Conservation (phyloP, 768 basidiomycete species). For the Tricholomella constricta region DNA sequence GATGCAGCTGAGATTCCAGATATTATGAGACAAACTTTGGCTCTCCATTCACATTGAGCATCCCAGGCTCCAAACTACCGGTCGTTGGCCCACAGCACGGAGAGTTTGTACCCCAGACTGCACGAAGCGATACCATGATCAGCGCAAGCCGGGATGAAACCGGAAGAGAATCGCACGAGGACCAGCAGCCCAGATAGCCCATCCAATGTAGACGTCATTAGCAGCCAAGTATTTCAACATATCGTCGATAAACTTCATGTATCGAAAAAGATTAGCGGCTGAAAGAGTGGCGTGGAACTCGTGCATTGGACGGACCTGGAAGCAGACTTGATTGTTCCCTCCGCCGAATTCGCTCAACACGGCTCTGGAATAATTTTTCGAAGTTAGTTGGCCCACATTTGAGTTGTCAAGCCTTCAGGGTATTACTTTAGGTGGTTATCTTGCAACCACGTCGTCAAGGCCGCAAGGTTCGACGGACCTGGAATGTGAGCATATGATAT, state of each 20-base stretch:
- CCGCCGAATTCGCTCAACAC: slow-evolving; percentile 49
- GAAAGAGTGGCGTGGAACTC: background rate
- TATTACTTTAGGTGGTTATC: slow-evolving; percentile 47
- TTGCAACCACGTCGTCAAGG: slow-evolving; percentile 42
- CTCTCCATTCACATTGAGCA: slow-evolving; percentile 35
- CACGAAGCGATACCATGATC: background rate
- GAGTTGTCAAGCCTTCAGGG: too few relatives aligned
- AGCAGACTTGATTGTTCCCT: slow-evolving; percentile 44
- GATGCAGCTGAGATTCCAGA: background rate
- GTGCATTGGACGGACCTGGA: slow-evolving; percentile 27
- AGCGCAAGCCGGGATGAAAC: background rate
- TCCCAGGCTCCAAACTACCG: slow-evolving; percentile 46
- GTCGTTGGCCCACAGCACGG: slow-evolving; percentile 47
- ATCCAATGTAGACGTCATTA: slow-evolving; percentile 50
- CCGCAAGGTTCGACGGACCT: slow-evolving; percentile 44
- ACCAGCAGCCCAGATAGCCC: slow-evolving; percentile 51
- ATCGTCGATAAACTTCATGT: slow-evolving; percentile 34
- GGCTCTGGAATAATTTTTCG: slow-evolving; percentile 32
- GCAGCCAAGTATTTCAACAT: slow-evolving; percentile 40
- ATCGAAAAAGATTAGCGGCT: too few relatives aligned
- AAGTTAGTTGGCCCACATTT: too few relatives aligned
- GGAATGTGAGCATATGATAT: background rate
- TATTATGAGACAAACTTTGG: slow-evolving; percentile 31
- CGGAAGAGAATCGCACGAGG: slow-evolving; percentile 32
- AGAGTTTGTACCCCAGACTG: slow-evolving; percentile 45